Evolutionary conservation across 2,329 filamentous ascomycete genomes (phyloP), one percentile per base, ranked within the genome.

Genomic region (Aspergillus costaricaensis): DNA sequence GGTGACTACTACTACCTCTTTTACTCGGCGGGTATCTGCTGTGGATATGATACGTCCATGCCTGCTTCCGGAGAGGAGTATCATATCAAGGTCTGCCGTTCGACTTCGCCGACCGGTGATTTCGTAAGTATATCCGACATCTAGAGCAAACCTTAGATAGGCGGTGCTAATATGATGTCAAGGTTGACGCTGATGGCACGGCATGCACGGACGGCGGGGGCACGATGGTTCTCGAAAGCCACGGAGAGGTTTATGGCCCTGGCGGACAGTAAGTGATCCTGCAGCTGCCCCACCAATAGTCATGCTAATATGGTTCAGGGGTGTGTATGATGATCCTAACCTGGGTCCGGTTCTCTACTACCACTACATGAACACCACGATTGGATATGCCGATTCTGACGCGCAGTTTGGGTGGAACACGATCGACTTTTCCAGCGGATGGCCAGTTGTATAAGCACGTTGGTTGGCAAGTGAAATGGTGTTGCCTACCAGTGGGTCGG

Each of bases 61-160:
- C 86, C 87, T 0, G 80, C 84, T 0, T 52, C 77, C 0, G 87
- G 87, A 4, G 76, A 77, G n/a, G 88, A 89, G 73, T 90, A 90
- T 72, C 84, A 83, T 70, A 86, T 90, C 70, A 83, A 82, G 68
- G 86, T 88, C 25, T 90, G 88, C 75, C 77, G 86, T n/a, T 85
- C 83, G 4, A 77, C 72, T 1, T 79, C 74, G 6, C 79, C 82
- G 4, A 84, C 78, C 0, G 80, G 85, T 0, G 77, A 77, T 1
- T 91, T 86, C 67, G 84, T 83, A 65, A 66, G 73, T 67, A 14
- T 30, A 17, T 27, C 12, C 6, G 25, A 51, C 36, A 14, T 12
- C 32, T 4, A 19, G 7, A 2, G 17, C 3, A 25, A 43, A 15
- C 5, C 10, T 1, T 30, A 30, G 4, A 12, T 5, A 8, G n/a